Evolutionary conservation across 2,329 filamentous ascomycete genomes (phyloP), one percentile per base, ranked within the genome.

Genomic region (Myriosclerotinia scirpicola): DNA sequence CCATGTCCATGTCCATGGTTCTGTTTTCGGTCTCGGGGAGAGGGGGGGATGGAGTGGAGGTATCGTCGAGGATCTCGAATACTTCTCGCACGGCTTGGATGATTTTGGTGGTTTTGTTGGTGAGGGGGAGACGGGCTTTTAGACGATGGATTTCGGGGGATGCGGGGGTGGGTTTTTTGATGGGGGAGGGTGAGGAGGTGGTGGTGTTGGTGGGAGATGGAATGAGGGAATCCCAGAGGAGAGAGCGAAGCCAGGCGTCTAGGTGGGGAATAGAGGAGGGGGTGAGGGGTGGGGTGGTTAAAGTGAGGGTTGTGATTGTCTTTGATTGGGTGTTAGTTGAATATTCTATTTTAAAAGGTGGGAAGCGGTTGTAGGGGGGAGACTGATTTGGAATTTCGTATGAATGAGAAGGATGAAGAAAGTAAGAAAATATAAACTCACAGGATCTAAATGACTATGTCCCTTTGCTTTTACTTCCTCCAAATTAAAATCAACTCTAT

Each of bases 51-150:
- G 15, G 9, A 15, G 15, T 1, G 1, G 56, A 5, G 11, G 30
- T 3, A 5, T 58, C 80, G 71, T 97, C 92, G 34, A 92, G 85
- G 34, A 98, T 90, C 74, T 99, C 95, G 77, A 98, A 99, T 20
- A 98, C 85, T 73, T 97, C 94, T 64, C 94, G 82, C 0, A 99
- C 95, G 2, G 93, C 95, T 77, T 99, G 95, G 9, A 98, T 83
- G 70, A 98, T 86, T 76, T 92, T 91, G 54, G 87, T 80, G 0
- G 81, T 80, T 1, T 80, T 74, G 26, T 94, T 81, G 0, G 80
- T 75, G 22, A 94, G 81, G 0, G 85, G 81, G 8, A 98, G 78
- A 3, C 92, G 86, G 0, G 93, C 94, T 77, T 99, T 99, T 46
- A 92, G 81, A 15, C 95, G 86, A 75, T 99, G 94, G 30, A 98